A percentile compares a stretch with the other conserved stretches of the same genome.
phyloP scores from a whole-genome alignment of 495 filamentous ascomycete species.

The Xanthoparmelia taractica region DNA sequence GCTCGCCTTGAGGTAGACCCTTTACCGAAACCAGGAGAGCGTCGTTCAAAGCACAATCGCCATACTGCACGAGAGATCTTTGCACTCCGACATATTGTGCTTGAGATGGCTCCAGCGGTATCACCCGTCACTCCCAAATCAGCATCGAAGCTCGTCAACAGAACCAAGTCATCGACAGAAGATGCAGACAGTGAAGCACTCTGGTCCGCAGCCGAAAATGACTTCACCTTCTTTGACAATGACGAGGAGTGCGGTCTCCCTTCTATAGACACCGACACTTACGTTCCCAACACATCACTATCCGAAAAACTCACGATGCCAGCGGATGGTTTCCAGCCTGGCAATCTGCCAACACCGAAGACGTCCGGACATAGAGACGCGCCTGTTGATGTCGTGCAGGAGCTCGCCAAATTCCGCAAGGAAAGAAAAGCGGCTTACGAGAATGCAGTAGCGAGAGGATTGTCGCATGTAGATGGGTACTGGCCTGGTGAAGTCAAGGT shows the following conservation, averaged over 20 bases:
- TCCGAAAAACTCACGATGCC: constrained; percentile 39
- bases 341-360: constrained; percentile 9
- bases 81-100: constrained; percentile 46
- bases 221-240: constrained; percentile 57
- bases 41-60: constrained; percentile 34
- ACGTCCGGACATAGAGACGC: constrained; percentile 16
- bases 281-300: constrained; percentile 39
- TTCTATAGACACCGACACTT: constrained; percentile 36
- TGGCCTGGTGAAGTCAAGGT: constrained; percentile 51
- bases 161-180: constrained; percentile 49
- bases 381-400: constrained; percentile 41
- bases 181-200: constrained; percentile 54
- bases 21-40: constrained; percentile 41
- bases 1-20: constrained; percentile 42
- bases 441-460: constrained; percentile 29
- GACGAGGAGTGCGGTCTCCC: constrained; percentile 53
- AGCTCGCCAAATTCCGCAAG: constrained; percentile 43
- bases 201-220: constrained; percentile 51
- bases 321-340: constrained; percentile 28
- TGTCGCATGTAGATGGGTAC: constrained; percentile 40
- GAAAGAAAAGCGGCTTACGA: constrained; percentile 41
- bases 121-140: constrained; percentile 25
- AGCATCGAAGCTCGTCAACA: constrained; percentile 23
- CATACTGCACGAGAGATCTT: constrained; percentile 45
- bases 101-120: constrained; percentile 46